Evolutionary conservation across 2,329 filamentous ascomycete species (phyloP), one percentile per base, ranked within the genome.

Genomic region (Orbilia oligospora): DNA sequence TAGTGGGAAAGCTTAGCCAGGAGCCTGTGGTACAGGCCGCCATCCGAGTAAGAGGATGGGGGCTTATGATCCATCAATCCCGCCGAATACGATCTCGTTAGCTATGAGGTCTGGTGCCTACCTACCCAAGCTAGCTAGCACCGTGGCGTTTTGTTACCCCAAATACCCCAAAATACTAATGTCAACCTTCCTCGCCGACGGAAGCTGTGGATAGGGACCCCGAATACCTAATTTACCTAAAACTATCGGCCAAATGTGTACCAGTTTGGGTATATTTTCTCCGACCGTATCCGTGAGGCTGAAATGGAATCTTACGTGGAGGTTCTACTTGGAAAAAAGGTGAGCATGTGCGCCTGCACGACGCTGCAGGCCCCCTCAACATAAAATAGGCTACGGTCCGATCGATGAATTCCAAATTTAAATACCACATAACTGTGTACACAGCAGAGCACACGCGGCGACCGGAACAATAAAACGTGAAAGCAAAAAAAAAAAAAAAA

Each of bases 331-430:
- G 22, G 38, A 58, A 41, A 51, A 51, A 10, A 24, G 20, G 56
- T 61, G 56, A 61, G 56, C 56, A 61, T 61, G 56, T 61, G 56
- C 56, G 36, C 20, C 56, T 61, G 56, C 56, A 61, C 18, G 56
- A 58, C 44, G 56, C 56, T 61, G 56, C 56, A 61, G 18, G 36
- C 56, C 56, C 36, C 53, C 56, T 61, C 56, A 61, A 44, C 55
- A 61, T 61, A 44, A 61, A 44, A 61, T 61, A 61, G 56, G 56
- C 56, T 36, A 61, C 56, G 56, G 56, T 44, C 56, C 56, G 56
- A 65, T 65, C 48, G 41, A 67, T 46, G 58, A n/a, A 73, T 73
- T 73, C 70, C 70, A 73, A 73, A 73, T 73, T 61, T 61, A 61
- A 61, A 16, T 27, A 22, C 33, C 8, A 24, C n/a, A n/a, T n/a